Evolutionary conservation across 2,329 filamentous ascomycete species (phyloP).

Genomic region (Fusarium sp.): DNA sequence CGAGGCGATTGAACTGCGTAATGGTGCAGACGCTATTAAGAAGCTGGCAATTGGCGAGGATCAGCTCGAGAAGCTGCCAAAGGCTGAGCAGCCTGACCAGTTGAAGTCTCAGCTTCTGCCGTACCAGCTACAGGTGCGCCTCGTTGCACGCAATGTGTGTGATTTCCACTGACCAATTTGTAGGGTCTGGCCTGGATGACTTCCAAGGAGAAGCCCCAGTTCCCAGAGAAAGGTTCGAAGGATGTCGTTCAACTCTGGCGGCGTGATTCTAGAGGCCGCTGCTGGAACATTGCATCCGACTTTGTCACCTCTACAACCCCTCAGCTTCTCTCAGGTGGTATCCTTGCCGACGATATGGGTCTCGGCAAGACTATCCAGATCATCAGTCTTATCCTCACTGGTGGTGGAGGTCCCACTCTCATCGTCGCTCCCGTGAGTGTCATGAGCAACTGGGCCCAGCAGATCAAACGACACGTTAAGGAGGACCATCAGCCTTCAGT

Average conservation of each 20-base stretch:
- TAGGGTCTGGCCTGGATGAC: slow-evolving; percentile 84
- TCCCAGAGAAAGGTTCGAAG: slow-evolving; percentile 65
- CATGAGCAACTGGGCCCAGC: slow-evolving; percentile 89
- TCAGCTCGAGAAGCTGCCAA: slow-evolving; percentile 73
- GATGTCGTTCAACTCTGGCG: slow-evolving; percentile 81
- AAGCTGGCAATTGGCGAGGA: slow-evolving; percentile 75
- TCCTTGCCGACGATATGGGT: slow-evolving; percentile 90
- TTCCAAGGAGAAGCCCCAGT: slow-evolving; percentile 73
- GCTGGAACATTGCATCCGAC: slow-evolving; percentile 68
- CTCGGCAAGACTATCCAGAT: slow-evolving; percentile 88
- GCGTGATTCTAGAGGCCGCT: slow-evolving; percentile 55
- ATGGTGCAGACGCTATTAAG: slow-evolving; percentile 70
- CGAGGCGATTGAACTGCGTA: slow-evolving; percentile 71
- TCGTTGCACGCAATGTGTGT: not conserved
- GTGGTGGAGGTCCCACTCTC: slow-evolving; percentile 68
- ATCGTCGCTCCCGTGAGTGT: slow-evolving; percentile 84
- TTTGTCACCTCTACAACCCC: slow-evolving; percentile 68
- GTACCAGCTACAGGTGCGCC: slow-evolving; percentile 72
- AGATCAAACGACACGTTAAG: slow-evolving; percentile 76
- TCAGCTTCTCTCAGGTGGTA: slow-evolving; percentile 76
- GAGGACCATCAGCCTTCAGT: slow-evolving; percentile 68
- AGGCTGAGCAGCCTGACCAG: slow-evolving; percentile 70
- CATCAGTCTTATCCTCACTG: slow-evolving; percentile 76
- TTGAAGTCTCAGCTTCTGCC: slow-evolving; percentile 74
- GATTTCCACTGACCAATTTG: slow-evolving; percentile 34